These are phyloP conservation scores for Hansenula lynferdii DNA, from an alignment of 1,139 yeast species.

Conservation along the genomic window DNA sequence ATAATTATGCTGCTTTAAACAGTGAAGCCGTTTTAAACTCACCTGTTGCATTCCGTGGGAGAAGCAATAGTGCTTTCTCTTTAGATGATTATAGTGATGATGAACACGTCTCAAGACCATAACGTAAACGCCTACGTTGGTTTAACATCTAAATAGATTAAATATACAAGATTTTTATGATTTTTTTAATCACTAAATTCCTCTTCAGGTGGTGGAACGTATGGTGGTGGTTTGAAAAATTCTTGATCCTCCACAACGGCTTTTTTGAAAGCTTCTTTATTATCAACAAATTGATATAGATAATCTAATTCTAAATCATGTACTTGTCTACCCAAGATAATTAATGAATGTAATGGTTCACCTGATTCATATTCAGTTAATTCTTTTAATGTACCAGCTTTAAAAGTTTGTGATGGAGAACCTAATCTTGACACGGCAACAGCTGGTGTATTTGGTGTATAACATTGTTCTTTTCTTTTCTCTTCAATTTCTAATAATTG, in stretches of 20 bases:
- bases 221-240: constrained; percentile 53
- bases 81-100: background rate
- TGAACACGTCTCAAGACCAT: too few relatives aligned
- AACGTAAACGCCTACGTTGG: too few relatives aligned
- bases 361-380: constrained; percentile 84
- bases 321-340: constrained; percentile 88
- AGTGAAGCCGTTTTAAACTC: background rate
- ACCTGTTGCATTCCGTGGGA: background rate
- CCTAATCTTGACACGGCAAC: constrained; percentile 92
- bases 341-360: constrained; percentile 88
- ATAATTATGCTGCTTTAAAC: background rate
- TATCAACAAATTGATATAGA: constrained; percentile 68
- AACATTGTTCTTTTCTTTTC: constrained; percentile 64
- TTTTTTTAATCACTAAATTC: constrained; percentile 19
- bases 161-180: too few relatives aligned
- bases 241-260: constrained; percentile 70
- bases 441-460: constrained; percentile 85
- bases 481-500: constrained; percentile 89
- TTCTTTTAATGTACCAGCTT: constrained; percentile 77
- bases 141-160: too few relatives aligned
- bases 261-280: constrained; percentile 53
- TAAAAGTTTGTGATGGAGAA: constrained; percentile 74
- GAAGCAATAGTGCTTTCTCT: background rate
- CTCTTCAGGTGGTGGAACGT: constrained; percentile 34
- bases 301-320: constrained; percentile 92